phyloP scores from a whole-genome alignment of 164 flowering plant species.

The Piper betle region DNA sequence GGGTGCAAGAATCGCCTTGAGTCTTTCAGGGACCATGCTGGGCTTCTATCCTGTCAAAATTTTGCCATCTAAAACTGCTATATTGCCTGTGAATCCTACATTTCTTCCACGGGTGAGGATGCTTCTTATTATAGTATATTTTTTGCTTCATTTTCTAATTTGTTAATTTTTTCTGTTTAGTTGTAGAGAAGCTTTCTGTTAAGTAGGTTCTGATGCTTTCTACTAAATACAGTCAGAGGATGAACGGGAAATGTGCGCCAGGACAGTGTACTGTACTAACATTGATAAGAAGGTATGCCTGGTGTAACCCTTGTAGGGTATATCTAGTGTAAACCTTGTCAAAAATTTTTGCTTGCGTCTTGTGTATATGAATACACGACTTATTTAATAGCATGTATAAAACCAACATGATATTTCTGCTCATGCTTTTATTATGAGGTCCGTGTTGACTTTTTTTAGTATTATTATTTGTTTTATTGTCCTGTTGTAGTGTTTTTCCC shows the following conservation, averaged over 20 bases:
- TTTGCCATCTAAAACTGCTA: slow-evolving; percentile 98
- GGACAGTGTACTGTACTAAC: slow-evolving; percentile 91
- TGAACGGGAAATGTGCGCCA: slow-evolving; percentile 97
- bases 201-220: slow-evolving; percentile 1
- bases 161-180: background rate
- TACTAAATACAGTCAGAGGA: slow-evolving; percentile 66
- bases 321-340: too few species aligned
- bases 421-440: too few species aligned
- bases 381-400: too few species aligned
- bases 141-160: too few species aligned
- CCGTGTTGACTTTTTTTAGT: too few species aligned
- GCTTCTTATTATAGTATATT: too few species aligned
- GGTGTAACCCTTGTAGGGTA: too few species aligned
- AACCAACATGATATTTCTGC: too few species aligned
- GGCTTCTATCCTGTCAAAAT: slow-evolving; percentile 92
- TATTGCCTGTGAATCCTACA: slow-evolving; percentile 95
- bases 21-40: slow-evolving; percentile 80
- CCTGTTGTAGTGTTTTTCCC: too few species aligned
- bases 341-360: too few species aligned
- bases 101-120: slow-evolving; percentile 77
- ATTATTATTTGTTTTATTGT: too few species aligned
- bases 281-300: slow-evolving; percentile 82
- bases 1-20: slow-evolving; percentile 80
- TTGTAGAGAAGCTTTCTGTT: background rate
- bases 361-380: too few species aligned